Base-by-base conservation (phyloP, 192 early-diverging fungal genomes). In the Linnemannia zychae region DNA sequence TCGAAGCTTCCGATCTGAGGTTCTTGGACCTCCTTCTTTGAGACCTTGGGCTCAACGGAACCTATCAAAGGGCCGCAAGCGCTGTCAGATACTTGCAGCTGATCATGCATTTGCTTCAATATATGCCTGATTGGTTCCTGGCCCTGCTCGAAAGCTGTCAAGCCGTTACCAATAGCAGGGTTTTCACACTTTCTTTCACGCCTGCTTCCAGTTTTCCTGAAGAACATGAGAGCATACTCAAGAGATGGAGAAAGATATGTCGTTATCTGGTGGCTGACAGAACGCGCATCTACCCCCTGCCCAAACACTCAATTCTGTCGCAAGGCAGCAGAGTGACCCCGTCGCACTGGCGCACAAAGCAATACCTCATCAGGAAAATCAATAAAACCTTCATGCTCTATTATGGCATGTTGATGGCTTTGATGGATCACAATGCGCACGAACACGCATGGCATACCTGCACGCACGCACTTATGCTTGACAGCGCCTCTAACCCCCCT, bases 401-500 rank as follows among this genome's bases (percentile, higher is more conserved):
- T 44, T 44, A 9, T 44, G 3, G 9, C 40, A 44, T 44, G 40
- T 44, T 44, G 40, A 44, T 44, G 40, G 40, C 40, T n/a, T n/a
- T n/a, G n/a, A n/a, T 6, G 40, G 57, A 13, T 63, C 57, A 63
- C 57, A 63, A 63, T 63, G 57, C 57, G 57, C 57, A 63, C 57
- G 11, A 63, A 22, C 57, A 63, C 28, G 31, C 57, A 31, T 33
- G 24, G 13, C 57, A 15, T 16, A 4, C 40, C 57, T 63, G 48
- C 13, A 15, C 48, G 13, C 48, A 49, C 48, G 48, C 48, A 49
- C 53, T 74, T 38, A 52, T 57, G 31, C 65, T 44, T 33, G 28
- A 18, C 22, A 5, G 67, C 33, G 1, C 33, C 48, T 37, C 71
- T 52, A 12, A 20, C 48, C 3, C 50, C 34, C 34, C 1, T 24